phyloP scores from a whole-genome alignment of 352 stramenopile genomes.

The Achlya hypogyna region DNA sequence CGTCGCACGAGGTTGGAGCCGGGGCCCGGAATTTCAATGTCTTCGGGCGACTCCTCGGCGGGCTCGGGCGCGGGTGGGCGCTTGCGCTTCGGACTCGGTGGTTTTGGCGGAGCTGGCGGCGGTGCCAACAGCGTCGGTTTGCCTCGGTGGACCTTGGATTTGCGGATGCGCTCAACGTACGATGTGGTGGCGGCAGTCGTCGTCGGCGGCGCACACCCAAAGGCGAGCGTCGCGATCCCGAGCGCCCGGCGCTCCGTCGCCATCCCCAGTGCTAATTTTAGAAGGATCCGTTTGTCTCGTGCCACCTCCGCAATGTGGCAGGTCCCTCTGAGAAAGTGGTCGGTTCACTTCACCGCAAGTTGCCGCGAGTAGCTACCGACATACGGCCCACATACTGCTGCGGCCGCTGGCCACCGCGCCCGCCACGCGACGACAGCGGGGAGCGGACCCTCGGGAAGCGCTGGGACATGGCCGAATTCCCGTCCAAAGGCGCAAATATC shows the following conservation, averaged over 20 bases:
- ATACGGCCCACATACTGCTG: too few relatives aligned
- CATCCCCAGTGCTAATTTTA: too few relatives aligned
- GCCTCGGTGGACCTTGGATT: constrained; percentile 7
- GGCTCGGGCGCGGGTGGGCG: background rate
- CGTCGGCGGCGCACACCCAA: background rate
- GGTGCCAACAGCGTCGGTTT: background rate
- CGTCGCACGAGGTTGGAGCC: background rate
- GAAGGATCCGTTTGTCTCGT: too few relatives aligned
- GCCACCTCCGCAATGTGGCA: too few relatives aligned
- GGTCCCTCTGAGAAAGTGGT: too few relatives aligned
- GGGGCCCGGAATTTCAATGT: background rate
- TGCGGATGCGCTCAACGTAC: background rate
- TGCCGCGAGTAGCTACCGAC: too few relatives aligned
- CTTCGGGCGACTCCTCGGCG: background rate
- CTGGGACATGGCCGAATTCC: too few relatives aligned
- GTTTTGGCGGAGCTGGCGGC: background rate
- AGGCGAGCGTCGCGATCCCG: background rate
- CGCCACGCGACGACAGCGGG: too few relatives aligned
- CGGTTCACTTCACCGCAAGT: too few relatives aligned
- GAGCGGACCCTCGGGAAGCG: too few relatives aligned
- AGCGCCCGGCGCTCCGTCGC: background rate
- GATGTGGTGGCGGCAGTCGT: background rate
- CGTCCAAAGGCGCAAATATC: too few relatives aligned
- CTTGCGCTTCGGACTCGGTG: background rate
- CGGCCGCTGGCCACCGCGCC: too few relatives aligned